A percentile compares a stretch with the other conserved stretches of the same genome.
These are phyloP conservation scores for Gigaspora rosea DNA, from an alignment of 192 early-diverging fungal species.

Conservation along the genomic window DNA sequence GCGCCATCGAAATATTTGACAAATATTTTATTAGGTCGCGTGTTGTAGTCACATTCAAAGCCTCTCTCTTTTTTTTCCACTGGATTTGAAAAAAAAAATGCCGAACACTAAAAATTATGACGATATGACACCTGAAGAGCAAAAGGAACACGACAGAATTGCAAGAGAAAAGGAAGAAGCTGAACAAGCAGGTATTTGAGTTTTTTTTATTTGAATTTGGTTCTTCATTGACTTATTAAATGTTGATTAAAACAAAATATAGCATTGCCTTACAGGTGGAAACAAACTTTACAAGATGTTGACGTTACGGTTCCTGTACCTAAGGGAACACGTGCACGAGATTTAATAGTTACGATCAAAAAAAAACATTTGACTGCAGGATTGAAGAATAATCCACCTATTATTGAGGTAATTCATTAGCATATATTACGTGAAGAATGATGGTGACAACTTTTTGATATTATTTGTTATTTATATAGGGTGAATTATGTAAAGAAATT, in stretches of 20 bases:
- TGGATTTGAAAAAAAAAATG: too few species aligned
- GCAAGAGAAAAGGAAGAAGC: too few species aligned
- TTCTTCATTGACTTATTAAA: background rate
- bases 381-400: conserved; percentile 71
- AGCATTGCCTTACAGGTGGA: conserved; percentile 79
- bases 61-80: too few species aligned
- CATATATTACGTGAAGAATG: background rate
- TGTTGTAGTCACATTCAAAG: too few species aligned
- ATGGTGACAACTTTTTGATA: background rate
- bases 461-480: conserved; percentile 43
- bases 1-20: too few species aligned
- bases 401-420: conserved; percentile 60
- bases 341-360: conserved; percentile 69
- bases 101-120: too few species aligned
- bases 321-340: conserved; percentile 66
- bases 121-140: too few species aligned
- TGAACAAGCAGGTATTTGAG: conserved; percentile 54
- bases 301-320: conserved; percentile 72
- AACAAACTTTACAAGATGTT: conserved; percentile 83
- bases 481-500: conserved; percentile 67
- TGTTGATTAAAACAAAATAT: background rate
- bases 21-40: too few species aligned
- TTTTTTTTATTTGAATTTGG: background rate
- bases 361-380: conserved; percentile 66
- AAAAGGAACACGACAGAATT: too few species aligned